phyloP scores from a whole-genome alignment of 1,284 basidiomycete species.

The Athelia psychrophila region DNA sequence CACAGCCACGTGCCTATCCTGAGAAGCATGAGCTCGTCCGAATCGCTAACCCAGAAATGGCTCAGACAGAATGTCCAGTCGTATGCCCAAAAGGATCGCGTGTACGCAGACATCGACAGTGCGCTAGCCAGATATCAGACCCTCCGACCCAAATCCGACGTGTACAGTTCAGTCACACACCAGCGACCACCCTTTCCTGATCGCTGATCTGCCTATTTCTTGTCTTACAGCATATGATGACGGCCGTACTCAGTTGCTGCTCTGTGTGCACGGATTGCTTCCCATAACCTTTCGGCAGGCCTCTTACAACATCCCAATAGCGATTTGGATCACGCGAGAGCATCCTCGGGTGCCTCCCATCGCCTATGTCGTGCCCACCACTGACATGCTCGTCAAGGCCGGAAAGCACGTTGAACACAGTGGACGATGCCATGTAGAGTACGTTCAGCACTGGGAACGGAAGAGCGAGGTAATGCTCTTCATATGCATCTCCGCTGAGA shows the following conservation, averaged over 20 bases:
- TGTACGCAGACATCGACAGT: conserved; percentile 63
- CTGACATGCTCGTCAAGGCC: conserved; percentile 85
- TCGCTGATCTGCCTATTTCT: too few relatives aligned
- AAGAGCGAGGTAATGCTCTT: conserved; percentile 76
- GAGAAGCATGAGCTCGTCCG: too few relatives aligned
- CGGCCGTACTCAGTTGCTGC: conserved; percentile 86
- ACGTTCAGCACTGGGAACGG: conserved; percentile 74
- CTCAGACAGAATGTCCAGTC: conserved; percentile 65
- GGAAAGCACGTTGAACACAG: conserved; percentile 80
- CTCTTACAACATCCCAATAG: conserved; percentile 93
- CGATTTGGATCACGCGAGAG: conserved; percentile 83
- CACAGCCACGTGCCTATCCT: too few relatives aligned
- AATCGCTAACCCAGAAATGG: conserved; percentile 68
- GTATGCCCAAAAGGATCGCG: conserved; percentile 59
- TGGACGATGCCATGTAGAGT: conserved; percentile 70
- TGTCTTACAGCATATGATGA: conserved; percentile 84
- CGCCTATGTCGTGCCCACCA: conserved; percentile 93
- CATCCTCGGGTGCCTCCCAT: conserved; percentile 85
- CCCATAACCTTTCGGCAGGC: conserved; percentile 79
- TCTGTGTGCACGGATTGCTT: conserved; percentile 89
- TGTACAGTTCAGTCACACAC: conserved; percentile 71
- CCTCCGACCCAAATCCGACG: conserved; percentile 86
- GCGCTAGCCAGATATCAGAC: conserved; percentile 60
- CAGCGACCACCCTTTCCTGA: neutral
- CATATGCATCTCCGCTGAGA: conserved; percentile 11